Evolutionary conservation across 352 stramenopile genomes (phyloP), one percentile per base, ranked within the genome.

Genomic region (Phytopythium vexans): DNA sequence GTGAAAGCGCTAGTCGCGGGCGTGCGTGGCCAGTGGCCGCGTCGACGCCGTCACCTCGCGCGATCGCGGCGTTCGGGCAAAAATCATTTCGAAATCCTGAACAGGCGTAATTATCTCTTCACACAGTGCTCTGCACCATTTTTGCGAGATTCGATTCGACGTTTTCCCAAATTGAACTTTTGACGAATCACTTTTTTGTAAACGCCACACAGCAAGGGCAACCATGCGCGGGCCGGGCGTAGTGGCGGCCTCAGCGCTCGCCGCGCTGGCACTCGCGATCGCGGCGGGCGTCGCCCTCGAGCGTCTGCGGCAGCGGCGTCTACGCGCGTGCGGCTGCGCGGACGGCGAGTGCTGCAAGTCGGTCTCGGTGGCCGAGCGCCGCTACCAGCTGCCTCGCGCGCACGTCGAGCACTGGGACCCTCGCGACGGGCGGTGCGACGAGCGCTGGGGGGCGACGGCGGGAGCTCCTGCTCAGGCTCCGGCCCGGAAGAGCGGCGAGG

Each of bases 341-440:
- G 80, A 90, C 51, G 80, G 80, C 37, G 74, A 91, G 64, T 91
- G 81, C 70, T 91, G 81, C 66, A 91, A 89, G 62, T 82, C 77
- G 34, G 70, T 74, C 50, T 67, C 60, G 36, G 64, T 62, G 32
- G 71, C 73, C 4, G 81, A 89, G 59, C 74, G 77, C 43, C 71
- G 67, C 36, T 91, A 91, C 54, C 78, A 79, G 62, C 70, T 91
- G n/a, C 81, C 81, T 10, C 74, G 74, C 32, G 76, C 81, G 12
- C 81, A 91, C 41, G 76, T 91, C 48, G 70, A 74, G 37, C 81
- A 89, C 60, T 91, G 81, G 81, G 71, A 82, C 54, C 74, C 64
- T 9, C 77, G 72, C 34, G 66, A 74, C 27, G 71, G 62, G 27
- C 41, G 71, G 38, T 91, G 81, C 56, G 77, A 84, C 45, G 70